Evolutionary conservation across 768 basidiomycete genomes (phyloP).

Genomic region (Candolleomyces efflorescens): DNA sequence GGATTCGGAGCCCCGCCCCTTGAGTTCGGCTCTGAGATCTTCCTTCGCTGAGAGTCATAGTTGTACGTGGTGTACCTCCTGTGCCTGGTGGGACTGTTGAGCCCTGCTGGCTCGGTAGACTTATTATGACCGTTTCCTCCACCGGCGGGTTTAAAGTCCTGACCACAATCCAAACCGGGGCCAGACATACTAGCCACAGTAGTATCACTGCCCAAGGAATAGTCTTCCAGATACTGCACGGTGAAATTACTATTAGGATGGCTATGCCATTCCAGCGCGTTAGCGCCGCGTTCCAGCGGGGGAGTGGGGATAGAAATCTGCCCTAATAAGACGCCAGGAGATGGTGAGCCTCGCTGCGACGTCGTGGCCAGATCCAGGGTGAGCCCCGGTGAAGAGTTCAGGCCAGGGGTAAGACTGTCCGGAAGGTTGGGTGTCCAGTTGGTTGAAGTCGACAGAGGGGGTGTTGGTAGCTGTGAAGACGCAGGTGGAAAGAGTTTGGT

Average conservation of each 20-base stretch:
- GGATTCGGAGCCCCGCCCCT: too few species aligned
- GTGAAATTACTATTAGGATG: neutral
- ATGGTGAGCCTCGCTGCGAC: neutral
- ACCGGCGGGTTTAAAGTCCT: neutral
- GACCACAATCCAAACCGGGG: neutral
- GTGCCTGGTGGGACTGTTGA: too few species aligned
- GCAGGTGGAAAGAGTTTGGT: neutral
- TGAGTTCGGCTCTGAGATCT: too few species aligned
- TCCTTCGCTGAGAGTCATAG: too few species aligned
- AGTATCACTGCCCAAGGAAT: neutral
- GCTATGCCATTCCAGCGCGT: neutral
- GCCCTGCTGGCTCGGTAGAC: too few species aligned
- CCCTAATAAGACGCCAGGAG: neutral
- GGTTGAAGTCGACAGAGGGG: neutral
- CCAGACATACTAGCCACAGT: neutral
- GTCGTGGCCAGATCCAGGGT: neutral
- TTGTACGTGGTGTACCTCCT: too few species aligned
- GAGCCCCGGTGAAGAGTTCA: neutral
- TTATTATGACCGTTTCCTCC: too few species aligned
- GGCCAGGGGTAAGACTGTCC: neutral
- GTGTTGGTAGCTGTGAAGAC: neutral
- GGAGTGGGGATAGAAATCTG: neutral
- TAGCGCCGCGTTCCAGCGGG: neutral
- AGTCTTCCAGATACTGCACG: neutral
- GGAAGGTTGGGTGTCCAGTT: neutral